These are phyloP conservation scores for Fusarium floridanum DNA, from an alignment of 2,329 filamentous ascomycete species.

Conservation along the genomic window DNA sequence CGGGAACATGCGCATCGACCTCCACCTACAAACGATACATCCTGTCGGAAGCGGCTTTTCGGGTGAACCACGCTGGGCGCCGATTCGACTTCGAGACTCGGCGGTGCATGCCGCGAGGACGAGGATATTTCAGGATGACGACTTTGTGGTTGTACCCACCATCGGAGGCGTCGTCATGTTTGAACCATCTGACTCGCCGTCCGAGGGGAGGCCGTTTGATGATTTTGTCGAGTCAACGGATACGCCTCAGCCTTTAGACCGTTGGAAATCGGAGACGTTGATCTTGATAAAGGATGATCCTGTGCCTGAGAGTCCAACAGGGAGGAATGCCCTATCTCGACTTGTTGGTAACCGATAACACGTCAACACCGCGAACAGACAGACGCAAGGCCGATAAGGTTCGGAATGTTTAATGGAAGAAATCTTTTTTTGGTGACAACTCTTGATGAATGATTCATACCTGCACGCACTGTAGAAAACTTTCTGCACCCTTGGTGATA, in stretches of 20 bases:
- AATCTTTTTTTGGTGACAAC: not conserved
- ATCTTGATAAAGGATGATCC: slow-evolving; percentile 11
- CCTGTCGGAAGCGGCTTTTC: not conserved
- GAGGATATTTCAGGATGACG: slow-evolving; percentile 34
- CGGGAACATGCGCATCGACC: not conserved
- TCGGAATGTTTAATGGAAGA: not conserved
- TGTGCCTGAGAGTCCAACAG: not conserved
- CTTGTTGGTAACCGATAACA: not conserved
- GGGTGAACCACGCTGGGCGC: not conserved
- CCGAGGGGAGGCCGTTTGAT: not conserved
- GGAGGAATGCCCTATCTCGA: not conserved
- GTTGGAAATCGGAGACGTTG: not conserved
- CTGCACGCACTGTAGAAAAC: not conserved
- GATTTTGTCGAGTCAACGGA: not conserved
- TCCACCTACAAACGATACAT: slow-evolving; percentile 16
- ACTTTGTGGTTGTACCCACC: slow-evolving; percentile 28
- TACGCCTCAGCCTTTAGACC: not conserved
- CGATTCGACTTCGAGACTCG: not conserved
- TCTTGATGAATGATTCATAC: not conserved
- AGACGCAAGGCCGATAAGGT: not conserved
- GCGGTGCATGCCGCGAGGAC: not conserved
- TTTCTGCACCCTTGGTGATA: not conserved
- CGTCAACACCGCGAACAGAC: not conserved
- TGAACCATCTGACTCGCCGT: not conserved
- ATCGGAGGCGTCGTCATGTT: slow-evolving; percentile 20